Percentiles rank a stretch among this genome's conserved stretches.
Conservation (phyloP, 768 basidiomycete genomes). For the Lactarius evosmus region DNA sequence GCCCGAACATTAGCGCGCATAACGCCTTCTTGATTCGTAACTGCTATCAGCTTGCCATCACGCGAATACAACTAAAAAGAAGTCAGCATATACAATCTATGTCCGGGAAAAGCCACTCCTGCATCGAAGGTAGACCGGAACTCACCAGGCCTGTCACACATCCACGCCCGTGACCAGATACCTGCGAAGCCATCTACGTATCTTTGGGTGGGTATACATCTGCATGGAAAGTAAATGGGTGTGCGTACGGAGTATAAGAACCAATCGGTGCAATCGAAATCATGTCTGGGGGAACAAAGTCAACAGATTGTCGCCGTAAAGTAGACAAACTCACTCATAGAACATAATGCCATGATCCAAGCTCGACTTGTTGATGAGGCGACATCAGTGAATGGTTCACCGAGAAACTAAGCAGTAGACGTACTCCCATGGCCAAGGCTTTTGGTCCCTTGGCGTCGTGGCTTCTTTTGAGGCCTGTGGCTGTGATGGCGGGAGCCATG, state of each 20-base stretch:
- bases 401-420: conserved; percentile 8
- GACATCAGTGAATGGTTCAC: background rate
- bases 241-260: conserved; percentile 66
- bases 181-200: conserved; percentile 1
- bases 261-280: conserved; percentile 77
- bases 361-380: conserved; percentile 46
- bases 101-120: background rate
- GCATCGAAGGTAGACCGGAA: background rate
- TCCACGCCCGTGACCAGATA: conserved; percentile 12
- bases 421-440: conserved; percentile 59
- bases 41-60: conserved; percentile 17
- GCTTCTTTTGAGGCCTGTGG: conserved; percentile 51
- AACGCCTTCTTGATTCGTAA: conserved; percentile 21
- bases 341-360: conserved; percentile 79
- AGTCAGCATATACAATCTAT: background rate
- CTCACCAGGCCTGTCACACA: conserved; percentile 15
- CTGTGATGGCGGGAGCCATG: conserved; percentile 51
- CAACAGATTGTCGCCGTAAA: background rate
- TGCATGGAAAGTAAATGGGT: background rate
- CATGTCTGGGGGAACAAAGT: conserved; percentile 46
- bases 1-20: conserved; percentile 15
- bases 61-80: conserved; percentile 11
- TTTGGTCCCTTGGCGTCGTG: conserved; percentile 42
- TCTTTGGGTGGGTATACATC: background rate
- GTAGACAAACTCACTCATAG: conserved; percentile 51